Base-by-base conservation (phyloP, 2,329 filamentous ascomycete genomes). In the Fusarium armeniacum region DNA sequence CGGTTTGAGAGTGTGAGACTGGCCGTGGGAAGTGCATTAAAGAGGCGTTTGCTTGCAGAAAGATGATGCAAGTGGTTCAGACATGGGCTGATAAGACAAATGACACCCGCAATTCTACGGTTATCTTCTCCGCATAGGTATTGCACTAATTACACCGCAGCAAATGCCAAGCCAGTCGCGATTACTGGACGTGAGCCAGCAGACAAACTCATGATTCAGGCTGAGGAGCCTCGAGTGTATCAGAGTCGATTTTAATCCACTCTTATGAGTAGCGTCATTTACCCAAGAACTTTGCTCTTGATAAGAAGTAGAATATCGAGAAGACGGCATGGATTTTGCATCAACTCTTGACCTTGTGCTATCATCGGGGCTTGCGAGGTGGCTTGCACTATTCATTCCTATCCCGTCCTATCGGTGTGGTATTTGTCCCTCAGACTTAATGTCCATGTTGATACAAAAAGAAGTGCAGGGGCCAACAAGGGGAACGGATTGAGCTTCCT, bases 31-130 rank as follows among this genome's bases (percentile, higher is more conserved):
- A 47, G 40, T 38, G 44, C 33, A 50, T 35, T 26, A 18, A 53
- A 51, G 52, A 46, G 44, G 51, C 43, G 46, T 30, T 55, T 30
- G 22, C 28, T 47, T 50, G 26, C 43, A 54, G 38, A 38, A 35
- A 35, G 36, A 57, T 38, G 24, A 56, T 43, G 47, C 33, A 35
- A 38, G 30, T 43, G 50, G 38, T 53, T 55, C 49, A 49, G 58
- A 52, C 57, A 45, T 73, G 70, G 62, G 59, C 55, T 66, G 70
- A 74, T 60, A 51, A 56, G 44, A 69, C 58, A 64, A 38, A 36
- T 20, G 24, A 40, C 35, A 51, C 35, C n/a, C 46, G 22, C 40
- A 43, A 22, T 54, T 64, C 45, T 46, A 50, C 50, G 43, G 46
- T 22, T 60, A 47, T 59, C 43, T 55, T 63, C 57, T 67, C 66